Evolutionary conservation across 2,329 filamentous ascomycete species (phyloP), one percentile per base, ranked within the genome.

Genomic region (Calonectria pteridis): DNA sequence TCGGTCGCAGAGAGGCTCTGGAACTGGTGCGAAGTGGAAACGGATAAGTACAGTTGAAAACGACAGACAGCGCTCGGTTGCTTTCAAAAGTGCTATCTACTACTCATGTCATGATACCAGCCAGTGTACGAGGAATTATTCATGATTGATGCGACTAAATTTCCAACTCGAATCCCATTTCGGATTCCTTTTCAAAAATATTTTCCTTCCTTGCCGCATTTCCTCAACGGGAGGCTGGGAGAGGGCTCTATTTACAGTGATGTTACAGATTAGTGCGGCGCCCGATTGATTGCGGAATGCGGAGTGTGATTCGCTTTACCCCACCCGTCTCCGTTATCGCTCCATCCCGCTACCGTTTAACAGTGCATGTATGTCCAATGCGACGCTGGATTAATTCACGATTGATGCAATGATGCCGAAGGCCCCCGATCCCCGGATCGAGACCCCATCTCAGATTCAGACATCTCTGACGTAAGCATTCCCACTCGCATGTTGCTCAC

Each of bases 301-400:
- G 20, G 11, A 9, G 23, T 23, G 10, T 46, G 43, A 23, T 46
- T n/a, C 10, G 43, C 43, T 23, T 23, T 46, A 11, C 43, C 26
- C 55, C 55, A 40, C 55, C 18, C 6, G 23, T 62, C 53, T 58
- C 55, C 55, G 55, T 62, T 62, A 62, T 62, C 55, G 55, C 55
- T 40, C 55, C 37, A 14, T 62, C 14, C n/a, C 23, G 55, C 26
- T 6, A 26, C 26, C 14, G 23, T n/a, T 28, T 40, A n/a, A n/a
- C 23, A 62, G 55, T 40, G 33, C 14, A 29, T 62, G 55, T 35
- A 62, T 62, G 35, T 23, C n/a, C 23, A 40, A 28, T 62, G 37
- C 33, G 35, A 40, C 33, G 55, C 55, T 33, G n/a, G 55, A 62
- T 28, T 16, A 62, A 62, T 62, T 40, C 23, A 62, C 40, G 31